Evolutionary conservation across 768 basidiomycete genomes (phyloP).

Genomic region (Amanita rubescens): DNA sequence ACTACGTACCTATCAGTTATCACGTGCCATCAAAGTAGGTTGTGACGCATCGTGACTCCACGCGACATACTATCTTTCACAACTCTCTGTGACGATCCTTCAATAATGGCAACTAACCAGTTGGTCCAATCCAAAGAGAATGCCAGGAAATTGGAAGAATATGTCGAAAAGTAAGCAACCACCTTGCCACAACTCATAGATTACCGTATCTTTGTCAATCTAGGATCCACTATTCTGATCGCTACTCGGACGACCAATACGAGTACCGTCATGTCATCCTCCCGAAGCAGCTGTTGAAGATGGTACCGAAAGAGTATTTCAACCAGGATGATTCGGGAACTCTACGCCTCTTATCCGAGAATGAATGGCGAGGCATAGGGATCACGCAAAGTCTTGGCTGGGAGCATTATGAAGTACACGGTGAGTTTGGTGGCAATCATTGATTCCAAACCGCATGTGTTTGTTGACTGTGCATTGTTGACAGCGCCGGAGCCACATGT

Average conservation of each 20-base stretch:
- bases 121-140: slow-evolving; percentile 32
- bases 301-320: slow-evolving; percentile 85
- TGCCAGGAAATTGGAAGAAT: slow-evolving; percentile 59
- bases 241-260: slow-evolving; percentile 85
- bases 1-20: no score
- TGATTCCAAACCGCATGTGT: not conserved
- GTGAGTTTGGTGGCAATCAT: slow-evolving; percentile 30
- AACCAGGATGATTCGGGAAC: slow-evolving; percentile 67
- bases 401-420: slow-evolving; percentile 98
- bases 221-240: slow-evolving; percentile 87
- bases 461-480: slow-evolving; percentile 4
- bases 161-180: slow-evolving; percentile 64
- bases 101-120: slow-evolving; percentile 21
- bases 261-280: slow-evolving; percentile 98
- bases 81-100: not conserved
- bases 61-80: not conserved
- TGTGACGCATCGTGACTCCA: not conserved
- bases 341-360: slow-evolving; percentile 74
- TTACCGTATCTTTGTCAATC: slow-evolving; percentile 12
- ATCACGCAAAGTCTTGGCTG: slow-evolving; percentile 95
- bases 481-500: slow-evolving; percentile 90
- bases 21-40: slow-evolving; percentile 1
- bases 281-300: slow-evolving; percentile 89
- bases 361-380: slow-evolving; percentile 95
- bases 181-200: slow-evolving; percentile 1